Conservation (phyloP, 306 rosid species). For the Crataegus laevigata region DNA sequence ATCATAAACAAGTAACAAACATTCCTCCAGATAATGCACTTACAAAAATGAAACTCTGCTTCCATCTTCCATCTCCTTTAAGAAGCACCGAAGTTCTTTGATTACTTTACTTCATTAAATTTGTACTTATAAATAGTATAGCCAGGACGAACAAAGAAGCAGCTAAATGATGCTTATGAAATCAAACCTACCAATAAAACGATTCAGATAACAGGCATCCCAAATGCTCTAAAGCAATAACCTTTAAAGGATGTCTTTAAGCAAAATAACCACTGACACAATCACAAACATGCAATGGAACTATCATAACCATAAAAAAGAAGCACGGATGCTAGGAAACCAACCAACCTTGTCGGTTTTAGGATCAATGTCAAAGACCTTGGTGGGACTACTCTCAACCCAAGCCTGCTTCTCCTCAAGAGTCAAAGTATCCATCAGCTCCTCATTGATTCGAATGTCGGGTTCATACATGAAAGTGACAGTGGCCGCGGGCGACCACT, state of each 20-base stretch:
- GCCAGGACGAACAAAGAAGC: not conserved
- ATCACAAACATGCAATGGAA: not conserved
- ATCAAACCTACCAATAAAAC: not conserved
- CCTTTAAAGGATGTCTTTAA: not conserved
- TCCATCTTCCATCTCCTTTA: not conserved
- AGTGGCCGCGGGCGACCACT: slow-evolving; percentile 98
- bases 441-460: slow-evolving; percentile 75
- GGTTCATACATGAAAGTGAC: slow-evolving; percentile 97
- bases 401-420: slow-evolving; percentile 70
- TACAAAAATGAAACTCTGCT: not conserved
- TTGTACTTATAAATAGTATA: not conserved
- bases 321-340: not conserved
- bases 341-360: slow-evolving; percentile 62
- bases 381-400: slow-evolving; percentile 92
- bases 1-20: not conserved
- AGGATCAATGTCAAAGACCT: slow-evolving; percentile 69
- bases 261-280: not conserved
- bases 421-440: slow-evolving; percentile 75
- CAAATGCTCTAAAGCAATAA: not conserved
- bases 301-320: not conserved
- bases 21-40: not conserved
- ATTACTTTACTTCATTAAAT: not conserved
- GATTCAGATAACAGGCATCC: not conserved
- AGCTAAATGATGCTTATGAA: not conserved
- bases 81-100: not conserved